Conservation (phyloP, 1,284 basidiomycete genomes). For the Moesziomyces parantarcticus region DNA sequence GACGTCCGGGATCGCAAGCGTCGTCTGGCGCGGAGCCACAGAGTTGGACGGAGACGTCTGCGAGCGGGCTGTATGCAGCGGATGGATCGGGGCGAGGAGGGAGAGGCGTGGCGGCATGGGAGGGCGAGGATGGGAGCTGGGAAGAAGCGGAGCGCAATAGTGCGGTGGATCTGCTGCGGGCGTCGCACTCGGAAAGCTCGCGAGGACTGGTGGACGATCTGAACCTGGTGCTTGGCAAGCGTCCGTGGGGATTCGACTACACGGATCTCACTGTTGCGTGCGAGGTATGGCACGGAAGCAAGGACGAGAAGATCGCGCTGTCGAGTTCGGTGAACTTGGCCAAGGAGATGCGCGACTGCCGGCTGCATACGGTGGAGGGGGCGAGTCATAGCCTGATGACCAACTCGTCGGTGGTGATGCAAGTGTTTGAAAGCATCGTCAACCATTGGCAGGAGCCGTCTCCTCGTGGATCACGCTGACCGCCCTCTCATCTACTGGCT, state of each 20-base stretch:
- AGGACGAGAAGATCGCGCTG: slow-evolving; percentile 90
- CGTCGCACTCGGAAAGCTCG: slow-evolving; percentile 92
- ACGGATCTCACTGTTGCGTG: slow-evolving; percentile 80
- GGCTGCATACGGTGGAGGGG: slow-evolving; percentile 82
- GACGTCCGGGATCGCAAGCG: not conserved
- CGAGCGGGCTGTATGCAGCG: too few species aligned
- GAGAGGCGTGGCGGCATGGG: too few species aligned
- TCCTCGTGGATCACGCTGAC: not conserved
- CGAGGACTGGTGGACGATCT: slow-evolving; percentile 91
- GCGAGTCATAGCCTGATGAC: slow-evolving; percentile 95
- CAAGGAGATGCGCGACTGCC: slow-evolving; percentile 81
- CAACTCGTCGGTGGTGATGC: slow-evolving; percentile 67
- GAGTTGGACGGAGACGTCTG: too few species aligned
- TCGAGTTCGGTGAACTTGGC: slow-evolving; percentile 88
- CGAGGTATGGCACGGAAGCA: slow-evolving; percentile 90
- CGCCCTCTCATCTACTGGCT: too few species aligned
- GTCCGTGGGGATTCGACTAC: slow-evolving; percentile 76
- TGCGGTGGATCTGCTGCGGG: slow-evolving; percentile 82
- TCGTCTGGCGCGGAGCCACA: too few species aligned
- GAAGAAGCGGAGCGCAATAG: slow-evolving; percentile 56
- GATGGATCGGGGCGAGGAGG: too few species aligned
- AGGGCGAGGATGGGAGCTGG: not conserved
- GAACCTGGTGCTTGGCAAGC: slow-evolving; percentile 84
- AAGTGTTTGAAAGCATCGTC: slow-evolving; percentile 56
- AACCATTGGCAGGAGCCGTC: not conserved